Evolutionary conservation across 2,329 filamentous ascomycete genomes (phyloP).

Genomic region (Fusarium miscanthi): DNA sequence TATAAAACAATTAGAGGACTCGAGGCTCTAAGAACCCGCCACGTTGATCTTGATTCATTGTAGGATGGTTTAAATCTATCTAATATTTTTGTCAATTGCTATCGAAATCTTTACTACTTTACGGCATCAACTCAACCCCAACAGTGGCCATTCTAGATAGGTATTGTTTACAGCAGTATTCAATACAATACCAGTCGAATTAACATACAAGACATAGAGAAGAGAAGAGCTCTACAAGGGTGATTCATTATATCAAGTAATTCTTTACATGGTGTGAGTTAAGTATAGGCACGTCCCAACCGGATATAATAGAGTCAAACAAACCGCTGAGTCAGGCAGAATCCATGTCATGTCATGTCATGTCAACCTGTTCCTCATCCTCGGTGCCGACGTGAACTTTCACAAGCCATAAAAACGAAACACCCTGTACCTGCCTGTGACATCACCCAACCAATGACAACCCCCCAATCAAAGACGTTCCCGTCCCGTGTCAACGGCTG

Average conservation of each 20-base stretch:
- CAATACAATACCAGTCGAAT: neutral
- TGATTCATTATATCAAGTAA: no score
- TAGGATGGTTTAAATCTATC: neutral
- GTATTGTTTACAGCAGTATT: no score
- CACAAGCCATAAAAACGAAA: slow-evolving; percentile 40
- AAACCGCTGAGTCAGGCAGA: neutral
- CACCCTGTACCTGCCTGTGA: slow-evolving; percentile 30
- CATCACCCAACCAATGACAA: slow-evolving; percentile 39
- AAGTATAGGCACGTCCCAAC: neutral
- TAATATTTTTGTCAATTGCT: no score
- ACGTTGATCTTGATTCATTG: neutral
- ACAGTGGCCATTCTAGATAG: no score
- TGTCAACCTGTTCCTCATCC: slow-evolving; percentile 5
- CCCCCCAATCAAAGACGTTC: slow-evolving; percentile 27
- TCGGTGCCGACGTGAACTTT: slow-evolving; percentile 38
- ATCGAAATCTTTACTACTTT: no score
- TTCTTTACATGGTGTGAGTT: neutral
- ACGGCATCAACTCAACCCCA: no score
- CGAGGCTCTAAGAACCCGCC: neutral
- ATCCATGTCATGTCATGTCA: neutral
- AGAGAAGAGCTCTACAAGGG: neutral
- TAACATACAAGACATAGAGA: neutral
- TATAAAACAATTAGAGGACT: neutral
- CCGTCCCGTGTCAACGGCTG: slow-evolving; percentile 27
- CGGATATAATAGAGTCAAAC: neutral